Evolutionary conservation across 768 basidiomycete genomes (phyloP), one percentile per base, ranked within the genome.

Genomic region (Cystofilobasidium macerans): DNA sequence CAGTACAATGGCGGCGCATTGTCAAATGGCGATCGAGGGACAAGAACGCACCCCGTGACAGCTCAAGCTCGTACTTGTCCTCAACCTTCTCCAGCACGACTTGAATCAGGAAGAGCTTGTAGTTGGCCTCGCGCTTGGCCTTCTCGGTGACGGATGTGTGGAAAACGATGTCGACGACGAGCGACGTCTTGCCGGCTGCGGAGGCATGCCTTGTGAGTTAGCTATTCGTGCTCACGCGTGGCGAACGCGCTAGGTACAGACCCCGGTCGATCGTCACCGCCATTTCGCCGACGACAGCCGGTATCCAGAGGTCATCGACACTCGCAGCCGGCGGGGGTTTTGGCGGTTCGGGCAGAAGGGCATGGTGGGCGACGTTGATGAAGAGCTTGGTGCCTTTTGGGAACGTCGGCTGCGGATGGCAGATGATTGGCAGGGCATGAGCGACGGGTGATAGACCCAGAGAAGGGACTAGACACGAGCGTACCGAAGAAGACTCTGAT

Each of bases 71-170:
- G 8, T 61, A 58, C 48, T 66, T 60, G 13, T 60, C 59, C 28
- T 66, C 65, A 9, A 66, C 65, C 38, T 60, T 60, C n/a, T 66
- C 65, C 13, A 66, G 57, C 32, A 61, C 65, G 43, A 61, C 36
- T 42, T 67, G 58, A n/a, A 67, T 62, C 32, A 67, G 51, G 54
- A 56, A 62, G 13, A 61, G 65, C 45, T 67, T 67, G 60, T 56
- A 67, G 30, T 61, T 36, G 2, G 53, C 22, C 24, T 67, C 59
- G 6, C 51, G 36, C 43, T 57, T 61, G n/a, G 60, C 47, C 26
- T 42, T 48, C 13, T 32, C 40, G 28, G 48, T 33, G 13, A 67
- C 65, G 12, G 36, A 28, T 3, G 60, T 61, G 8, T 40, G 35
- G 12, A 61, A 35, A 12, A 67, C 57, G n/a, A 57, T 54, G 61